These are phyloP conservation scores for Hypoxylon fuscum DNA, from an alignment of 495 filamentous ascomycete species.

Conservation along the genomic window DNA sequence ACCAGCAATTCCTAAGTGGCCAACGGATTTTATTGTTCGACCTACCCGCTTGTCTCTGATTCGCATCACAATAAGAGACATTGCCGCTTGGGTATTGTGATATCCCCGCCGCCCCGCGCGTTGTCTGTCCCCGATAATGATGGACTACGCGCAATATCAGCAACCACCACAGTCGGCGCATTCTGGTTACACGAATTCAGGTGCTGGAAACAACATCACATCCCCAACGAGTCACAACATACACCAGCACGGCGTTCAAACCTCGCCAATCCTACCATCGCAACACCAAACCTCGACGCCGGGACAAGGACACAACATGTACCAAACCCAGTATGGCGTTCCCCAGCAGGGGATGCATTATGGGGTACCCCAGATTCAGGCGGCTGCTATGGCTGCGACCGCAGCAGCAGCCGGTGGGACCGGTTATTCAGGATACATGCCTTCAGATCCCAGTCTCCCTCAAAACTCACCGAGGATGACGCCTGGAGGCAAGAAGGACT, in stretches of 20 bases:
- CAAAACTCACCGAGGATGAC: conserved; percentile 69
- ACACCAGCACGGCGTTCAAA: conserved; percentile 64
- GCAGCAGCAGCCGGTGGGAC: conserved; percentile 71
- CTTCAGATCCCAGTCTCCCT: conserved; percentile 62
- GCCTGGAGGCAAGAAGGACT: conserved; percentile 63
- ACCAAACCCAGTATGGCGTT: conserved; percentile 66
- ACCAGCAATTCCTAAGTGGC: conserved; percentile 32
- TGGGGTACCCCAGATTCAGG: conserved; percentile 66
- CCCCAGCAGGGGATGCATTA: conserved; percentile 68
- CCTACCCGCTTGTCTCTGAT: conserved; percentile 40
- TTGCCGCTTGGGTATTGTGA: conserved; percentile 37
- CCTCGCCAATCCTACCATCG: conserved; percentile 70
- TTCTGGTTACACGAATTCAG: conserved; percentile 62
- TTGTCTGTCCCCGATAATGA: conserved; percentile 60
- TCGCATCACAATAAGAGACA: conserved; percentile 38
- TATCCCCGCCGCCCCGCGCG: conserved; percentile 44
- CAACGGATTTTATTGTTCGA: conserved; percentile 34
- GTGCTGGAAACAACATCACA: conserved; percentile 67
- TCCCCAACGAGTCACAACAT: conserved; percentile 66
- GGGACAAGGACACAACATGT: conserved; percentile 65
- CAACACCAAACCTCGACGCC: conserved; percentile 64
- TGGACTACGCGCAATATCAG: conserved; percentile 76
- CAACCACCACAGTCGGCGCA: conserved; percentile 67
- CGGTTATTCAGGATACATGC: conserved; percentile 62
- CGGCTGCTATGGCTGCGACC: conserved; percentile 74